Conservation (phyloP, 371 early-diverging fungal species). For the Choanephora cucurbitarum region DNA sequence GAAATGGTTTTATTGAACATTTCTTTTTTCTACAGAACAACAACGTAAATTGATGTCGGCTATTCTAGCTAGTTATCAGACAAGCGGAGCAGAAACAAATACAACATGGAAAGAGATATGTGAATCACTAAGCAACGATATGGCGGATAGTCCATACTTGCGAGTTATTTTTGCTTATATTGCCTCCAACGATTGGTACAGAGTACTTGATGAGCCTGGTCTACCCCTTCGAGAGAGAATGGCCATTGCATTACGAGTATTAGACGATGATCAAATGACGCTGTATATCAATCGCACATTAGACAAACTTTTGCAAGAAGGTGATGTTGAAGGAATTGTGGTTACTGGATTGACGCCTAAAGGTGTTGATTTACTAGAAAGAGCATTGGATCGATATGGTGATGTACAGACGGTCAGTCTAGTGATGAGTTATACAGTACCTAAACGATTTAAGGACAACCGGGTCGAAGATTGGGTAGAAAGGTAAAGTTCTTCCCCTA, state of each 20-base stretch:
- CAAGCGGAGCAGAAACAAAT: slow-evolving; percentile 30
- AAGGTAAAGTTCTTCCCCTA: too few relatives aligned
- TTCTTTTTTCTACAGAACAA: slow-evolving; percentile 53
- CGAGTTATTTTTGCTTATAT: slow-evolving; percentile 80
- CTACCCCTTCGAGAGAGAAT: slow-evolving; percentile 75
- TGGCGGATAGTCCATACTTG: slow-evolving; percentile 71
- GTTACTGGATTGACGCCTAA: slow-evolving; percentile 72
- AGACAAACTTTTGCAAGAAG: slow-evolving; percentile 50
- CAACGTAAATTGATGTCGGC: slow-evolving; percentile 77
- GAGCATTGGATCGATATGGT: slow-evolving; percentile 81
- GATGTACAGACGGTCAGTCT: slow-evolving; percentile 91
- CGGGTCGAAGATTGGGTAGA: slow-evolving; percentile 83
- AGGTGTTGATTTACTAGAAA: slow-evolving; percentile 70
- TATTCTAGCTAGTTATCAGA: slow-evolving; percentile 68
- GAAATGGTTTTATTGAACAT: too few relatives aligned
- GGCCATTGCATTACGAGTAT: slow-evolving; percentile 75
- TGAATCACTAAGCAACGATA: slow-evolving; percentile 58
- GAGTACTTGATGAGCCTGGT: slow-evolving; percentile 61
- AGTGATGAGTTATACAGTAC: slow-evolving; percentile 63
- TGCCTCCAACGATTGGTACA: slow-evolving; percentile 73
- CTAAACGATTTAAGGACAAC: slow-evolving; percentile 60
- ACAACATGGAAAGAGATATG: slow-evolving; percentile 68
- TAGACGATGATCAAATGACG: slow-evolving; percentile 71
- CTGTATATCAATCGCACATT: slow-evolving; percentile 54
- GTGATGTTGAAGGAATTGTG: slow-evolving; percentile 75